These are phyloP conservation scores for Phanerochaete carnosa DNA, from an alignment of 768 basidiomycete genomes.

Conservation along the genomic window DNA sequence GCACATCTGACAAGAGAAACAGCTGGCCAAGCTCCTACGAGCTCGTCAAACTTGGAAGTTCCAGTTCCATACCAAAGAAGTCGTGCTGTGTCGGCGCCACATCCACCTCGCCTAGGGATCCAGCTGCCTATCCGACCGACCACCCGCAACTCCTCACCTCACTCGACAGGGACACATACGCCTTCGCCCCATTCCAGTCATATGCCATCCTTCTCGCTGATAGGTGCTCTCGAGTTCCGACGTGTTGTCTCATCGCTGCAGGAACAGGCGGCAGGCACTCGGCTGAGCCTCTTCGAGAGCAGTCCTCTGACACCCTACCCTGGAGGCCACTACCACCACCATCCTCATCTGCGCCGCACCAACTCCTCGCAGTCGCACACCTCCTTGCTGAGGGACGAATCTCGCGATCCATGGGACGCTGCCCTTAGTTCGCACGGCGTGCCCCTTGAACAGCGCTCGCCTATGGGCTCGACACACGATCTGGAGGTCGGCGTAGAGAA, in stretches of 20 bases:
- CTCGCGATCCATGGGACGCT: constrained; percentile 49
- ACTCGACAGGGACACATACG: constrained; percentile 19
- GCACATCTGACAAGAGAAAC: background rate
- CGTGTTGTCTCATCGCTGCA: constrained; percentile 83
- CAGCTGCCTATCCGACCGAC: constrained; percentile 40
- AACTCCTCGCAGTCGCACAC: constrained; percentile 26
- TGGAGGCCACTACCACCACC: constrained; percentile 68
- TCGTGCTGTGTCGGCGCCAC: constrained; percentile 37
- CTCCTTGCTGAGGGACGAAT: constrained; percentile 20
- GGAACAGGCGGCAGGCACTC: constrained; percentile 57
- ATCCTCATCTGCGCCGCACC: constrained; percentile 13
- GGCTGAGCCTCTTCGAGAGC: constrained; percentile 59
- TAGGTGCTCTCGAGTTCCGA: constrained; percentile 94
- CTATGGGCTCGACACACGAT: constrained; percentile 10
- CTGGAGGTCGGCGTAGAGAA: constrained; percentile 9
- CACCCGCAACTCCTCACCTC: constrained; percentile 51
- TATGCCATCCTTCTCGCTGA: constrained; percentile 84
- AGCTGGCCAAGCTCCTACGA: constrained; percentile 6
- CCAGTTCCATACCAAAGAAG: constrained; percentile 21
- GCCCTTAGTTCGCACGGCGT: constrained; percentile 34
- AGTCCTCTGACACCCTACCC: constrained; percentile 66
- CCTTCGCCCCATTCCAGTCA: constrained; percentile 34
- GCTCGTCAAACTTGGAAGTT: background rate
- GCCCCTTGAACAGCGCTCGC: constrained; percentile 50
- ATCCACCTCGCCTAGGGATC: constrained; percentile 33